Base-by-base conservation (phyloP, 1,139 yeast species). In the Diutina siamensis region DNA sequence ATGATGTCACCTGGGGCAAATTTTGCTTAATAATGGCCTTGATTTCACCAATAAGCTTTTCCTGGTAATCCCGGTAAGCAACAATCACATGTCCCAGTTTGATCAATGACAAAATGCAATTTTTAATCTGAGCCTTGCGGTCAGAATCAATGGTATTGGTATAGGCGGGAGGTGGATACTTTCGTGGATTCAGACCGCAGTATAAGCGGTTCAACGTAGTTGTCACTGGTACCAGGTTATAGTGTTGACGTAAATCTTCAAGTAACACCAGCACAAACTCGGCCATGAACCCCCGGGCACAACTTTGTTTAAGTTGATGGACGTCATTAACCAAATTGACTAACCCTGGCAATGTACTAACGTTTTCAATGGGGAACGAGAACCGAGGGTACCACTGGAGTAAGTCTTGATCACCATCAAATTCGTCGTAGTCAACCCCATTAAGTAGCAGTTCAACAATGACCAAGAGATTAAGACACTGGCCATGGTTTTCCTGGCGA, bases 51-150 rank as follows among this genome's bases (percentile, higher is more conserved):
- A 81, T 67, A 18, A 84, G 76, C 33, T 71, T 69, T 25, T 81
- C 94, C 55, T 83, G 86, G 59, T 84, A 88, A 8, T 68, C 57
- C 34, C 72, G 68, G 54, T 82, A 82, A 0, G 94, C 87, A 20
- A 75, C 68, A 2, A 76, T 70, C 41, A 88, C 62, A 53, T 76
- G 78, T 32, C 80, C 83, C 36, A 89, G 76, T 50, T 79, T 74
- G 10, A 76, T 66, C 40, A 87, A 66, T 41, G 83, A 83, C 19
- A 62, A 59, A 25, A 86, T 67, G 46, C 68, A 71, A 1, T 62
- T 68, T 8, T 63, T 63, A 5, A 86, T 60, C 21, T 65, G 58
- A 1, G 51, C 50, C 50, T 74, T 72, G 38, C 71, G 63, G 0
- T 55, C 56, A 0, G 64, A 63, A 8, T 59, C 55, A 5, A 79